Percentiles rank a stretch among this genome's conserved stretches.
phyloP scores from a whole-genome alignment of 306 rosid genomes.

The Luffa acutangula region DNA sequence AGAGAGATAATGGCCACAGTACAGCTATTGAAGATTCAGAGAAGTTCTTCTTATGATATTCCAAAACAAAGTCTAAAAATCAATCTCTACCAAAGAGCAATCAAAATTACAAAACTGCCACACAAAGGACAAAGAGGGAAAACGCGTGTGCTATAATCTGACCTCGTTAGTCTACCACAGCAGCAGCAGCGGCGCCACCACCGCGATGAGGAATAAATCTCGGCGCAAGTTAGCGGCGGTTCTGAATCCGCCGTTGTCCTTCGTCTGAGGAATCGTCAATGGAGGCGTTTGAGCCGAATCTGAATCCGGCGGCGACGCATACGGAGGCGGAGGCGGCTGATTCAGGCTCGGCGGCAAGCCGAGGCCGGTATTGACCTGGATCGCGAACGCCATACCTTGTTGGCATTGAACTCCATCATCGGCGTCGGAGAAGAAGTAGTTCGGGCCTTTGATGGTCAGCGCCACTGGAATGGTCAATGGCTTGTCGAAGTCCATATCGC shows the following conservation, averaged over 20 bases:
- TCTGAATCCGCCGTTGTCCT: slow-evolving; percentile 17
- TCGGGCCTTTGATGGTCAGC: slow-evolving; percentile 43
- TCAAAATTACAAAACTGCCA: not conserved
- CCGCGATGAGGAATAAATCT: slow-evolving; percentile 5
- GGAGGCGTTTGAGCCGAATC: slow-evolving; percentile 38
- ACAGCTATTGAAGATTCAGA: not conserved
- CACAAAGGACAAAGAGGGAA: not conserved
- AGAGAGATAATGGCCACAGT: not conserved
- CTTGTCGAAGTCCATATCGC: slow-evolving; percentile 13
- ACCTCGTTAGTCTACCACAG: not conserved
- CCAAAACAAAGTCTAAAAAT: not conserved
- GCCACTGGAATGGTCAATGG: slow-evolving; percentile 44
- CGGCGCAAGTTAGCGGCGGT: slow-evolving; percentile 12
- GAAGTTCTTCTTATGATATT: not conserved
- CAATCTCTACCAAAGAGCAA: not conserved
- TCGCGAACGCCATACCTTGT: slow-evolving; percentile 58
- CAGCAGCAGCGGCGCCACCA: slow-evolving; percentile 4
- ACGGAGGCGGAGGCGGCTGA: slow-evolving; percentile 89
- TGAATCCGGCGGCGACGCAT: slow-evolving; percentile 42
- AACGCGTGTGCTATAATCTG: not conserved
- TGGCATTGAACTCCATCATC: slow-evolving; percentile 54
- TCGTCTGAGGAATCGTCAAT: not conserved
- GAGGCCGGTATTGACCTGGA: slow-evolving; percentile 47
- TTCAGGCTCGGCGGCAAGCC: slow-evolving; percentile 82
- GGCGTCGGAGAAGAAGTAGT: slow-evolving; percentile 66